Conservation (phyloP, 306 rosid species). For the Lathyrus oleraceus region DNA sequence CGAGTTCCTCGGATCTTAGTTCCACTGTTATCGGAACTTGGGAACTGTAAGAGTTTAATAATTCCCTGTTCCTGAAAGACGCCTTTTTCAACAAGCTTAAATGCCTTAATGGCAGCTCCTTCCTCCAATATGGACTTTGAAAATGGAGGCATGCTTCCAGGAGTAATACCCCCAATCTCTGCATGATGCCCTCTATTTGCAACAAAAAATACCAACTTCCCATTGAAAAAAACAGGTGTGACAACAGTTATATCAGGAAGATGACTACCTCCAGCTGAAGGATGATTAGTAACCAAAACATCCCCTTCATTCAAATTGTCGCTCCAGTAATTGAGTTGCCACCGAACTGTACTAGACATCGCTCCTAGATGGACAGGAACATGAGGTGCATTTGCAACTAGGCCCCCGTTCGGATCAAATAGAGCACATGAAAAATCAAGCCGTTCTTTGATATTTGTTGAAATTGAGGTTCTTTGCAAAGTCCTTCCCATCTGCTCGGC, state of each 20-base stretch:
- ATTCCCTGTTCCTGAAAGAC: slow-evolving; percentile 84
- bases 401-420: slow-evolving; percentile 90
- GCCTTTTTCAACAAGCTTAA: slow-evolving; percentile 87
- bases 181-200: slow-evolving; percentile 97
- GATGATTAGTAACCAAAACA: slow-evolving; percentile 92
- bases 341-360: slow-evolving; percentile 87
- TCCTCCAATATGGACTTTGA: slow-evolving; percentile 92
- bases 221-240: slow-evolving; percentile 79
- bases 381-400: slow-evolving; percentile 97
- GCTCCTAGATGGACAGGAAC: slow-evolving; percentile 95
- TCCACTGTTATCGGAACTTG: slow-evolving; percentile 48
- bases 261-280: slow-evolving; percentile 97
- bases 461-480: slow-evolving; percentile 92
- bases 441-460: slow-evolving; percentile 91
- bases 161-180: slow-evolving; percentile 90
- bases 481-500: slow-evolving; percentile 99
- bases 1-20: slow-evolving; percentile 77
- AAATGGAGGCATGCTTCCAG: slow-evolving; percentile 97
- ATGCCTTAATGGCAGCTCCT: slow-evolving; percentile 88
- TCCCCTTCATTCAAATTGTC: slow-evolving; percentile 82
- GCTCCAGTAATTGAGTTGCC: slow-evolving; percentile 85
- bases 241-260: slow-evolving; percentile 93
- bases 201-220: slow-evolving; percentile 76
- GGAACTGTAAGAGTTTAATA: slow-evolving; percentile 65
- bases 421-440: slow-evolving; percentile 97